phyloP scores from a whole-genome alignment of 2,329 filamentous ascomycete species.

The Cladosporium sp. region DNA sequence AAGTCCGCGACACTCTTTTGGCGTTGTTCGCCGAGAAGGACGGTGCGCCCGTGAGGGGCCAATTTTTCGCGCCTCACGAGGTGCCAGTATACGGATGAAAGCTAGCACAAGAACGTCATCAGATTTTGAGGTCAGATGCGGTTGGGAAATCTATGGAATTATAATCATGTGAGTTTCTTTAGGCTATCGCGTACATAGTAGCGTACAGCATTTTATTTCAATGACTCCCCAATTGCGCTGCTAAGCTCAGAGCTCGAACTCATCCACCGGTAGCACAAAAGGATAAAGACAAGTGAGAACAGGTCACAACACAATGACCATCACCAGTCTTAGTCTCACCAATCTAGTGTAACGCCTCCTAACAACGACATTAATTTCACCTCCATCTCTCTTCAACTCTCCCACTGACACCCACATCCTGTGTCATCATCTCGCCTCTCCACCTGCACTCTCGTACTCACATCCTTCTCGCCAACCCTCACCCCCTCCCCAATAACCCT shows the following conservation, averaged over 20 bases:
- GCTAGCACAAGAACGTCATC: neutral
- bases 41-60: slow-evolving; percentile 21
- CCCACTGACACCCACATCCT: slow-evolving; percentile 10
- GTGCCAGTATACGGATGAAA: slow-evolving; percentile 21
- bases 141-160: neutral
- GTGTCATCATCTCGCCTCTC: neutral
- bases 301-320: too few relatives aligned
- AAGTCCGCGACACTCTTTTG: slow-evolving; percentile 75
- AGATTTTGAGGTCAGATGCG: neutral
- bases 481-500: slow-evolving; percentile 2
- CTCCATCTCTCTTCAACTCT: neutral
- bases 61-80: slow-evolving; percentile 21
- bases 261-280: too few relatives aligned
- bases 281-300: too few relatives aligned
- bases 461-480: slow-evolving; percentile 29
- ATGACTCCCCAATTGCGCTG: neutral
- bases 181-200: neutral
- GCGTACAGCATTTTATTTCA: neutral
- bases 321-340: too few relatives aligned
- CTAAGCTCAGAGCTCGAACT: neutral
- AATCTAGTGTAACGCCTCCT: too few relatives aligned
- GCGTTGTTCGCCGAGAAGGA: slow-evolving; percentile 64
- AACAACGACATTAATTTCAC: too few relatives aligned
- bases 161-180: neutral
- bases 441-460: slow-evolving; percentile 28